Conservation (phyloP, 176 grass and related monocot species). For the Guadua angustifolia region DNA sequence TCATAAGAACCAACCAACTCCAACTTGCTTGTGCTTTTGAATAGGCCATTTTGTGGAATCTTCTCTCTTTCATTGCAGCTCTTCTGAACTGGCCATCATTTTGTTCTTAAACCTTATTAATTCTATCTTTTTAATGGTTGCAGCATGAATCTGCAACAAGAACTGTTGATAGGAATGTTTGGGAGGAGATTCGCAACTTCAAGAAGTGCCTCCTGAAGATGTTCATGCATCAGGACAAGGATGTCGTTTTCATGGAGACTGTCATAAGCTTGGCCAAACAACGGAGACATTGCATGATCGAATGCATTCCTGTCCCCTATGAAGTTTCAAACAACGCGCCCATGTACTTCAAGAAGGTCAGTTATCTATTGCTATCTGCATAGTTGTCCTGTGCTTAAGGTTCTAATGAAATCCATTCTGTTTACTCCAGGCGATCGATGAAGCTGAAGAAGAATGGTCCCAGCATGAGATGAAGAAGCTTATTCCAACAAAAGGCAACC, state of each 20-base stretch:
- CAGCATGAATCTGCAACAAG: slow-evolving; percentile 86
- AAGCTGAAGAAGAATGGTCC: slow-evolving; percentile 90
- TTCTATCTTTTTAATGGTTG: slow-evolving; percentile 34
- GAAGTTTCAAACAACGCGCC: slow-evolving; percentile 73
- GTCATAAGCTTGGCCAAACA: slow-evolving; percentile 74
- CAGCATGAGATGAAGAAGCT: slow-evolving; percentile 95
- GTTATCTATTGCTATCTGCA: slow-evolving; percentile 2
- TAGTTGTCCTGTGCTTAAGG: neutral
- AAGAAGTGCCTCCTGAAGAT: slow-evolving; percentile 93
- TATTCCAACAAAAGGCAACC: slow-evolving; percentile 79
- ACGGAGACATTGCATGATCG: slow-evolving; percentile 79
- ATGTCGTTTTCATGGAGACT: slow-evolving; percentile 86
- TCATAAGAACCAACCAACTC: neutral
- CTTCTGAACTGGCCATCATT: neutral
- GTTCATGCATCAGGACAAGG: slow-evolving; percentile 80
- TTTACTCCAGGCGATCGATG: slow-evolving; percentile 77
- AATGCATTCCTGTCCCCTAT: slow-evolving; percentile 81
- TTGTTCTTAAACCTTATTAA: slow-evolving; percentile 35
- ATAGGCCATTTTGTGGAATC: neutral
- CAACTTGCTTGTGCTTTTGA: slow-evolving; percentile 11
- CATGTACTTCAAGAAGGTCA: slow-evolving; percentile 98
- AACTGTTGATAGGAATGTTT: slow-evolving; percentile 81
- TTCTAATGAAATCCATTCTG: slow-evolving; percentile 2
- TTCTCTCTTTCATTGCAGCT: neutral
- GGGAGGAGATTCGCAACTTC: slow-evolving; percentile 95